Conservation (phyloP, 2,329 filamentous ascomycete genomes). For the Verticillium dahliae region DNA sequence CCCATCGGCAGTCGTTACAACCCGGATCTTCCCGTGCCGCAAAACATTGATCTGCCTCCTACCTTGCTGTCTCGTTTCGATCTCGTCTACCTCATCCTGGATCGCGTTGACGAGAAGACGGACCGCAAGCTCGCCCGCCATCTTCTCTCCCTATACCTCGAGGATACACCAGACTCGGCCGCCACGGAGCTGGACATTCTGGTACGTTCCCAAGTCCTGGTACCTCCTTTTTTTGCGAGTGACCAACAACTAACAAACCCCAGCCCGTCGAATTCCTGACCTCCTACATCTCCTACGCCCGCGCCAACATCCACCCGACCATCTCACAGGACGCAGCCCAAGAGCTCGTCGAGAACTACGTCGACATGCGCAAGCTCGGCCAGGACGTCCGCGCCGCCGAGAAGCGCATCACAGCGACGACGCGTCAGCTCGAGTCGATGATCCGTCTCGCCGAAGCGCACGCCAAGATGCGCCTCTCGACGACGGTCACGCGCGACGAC, state of each 20-base stretch:
- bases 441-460: constrained; percentile 94
- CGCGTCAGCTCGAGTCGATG: constrained; percentile 95
- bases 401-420: constrained; percentile 95
- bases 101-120: constrained; percentile 83
- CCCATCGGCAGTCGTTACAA: constrained; percentile 98
- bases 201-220: constrained; percentile 42
- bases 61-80: constrained; percentile 95
- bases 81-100: constrained; percentile 91
- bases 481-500: constrained; percentile 70
- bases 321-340: constrained; percentile 75
- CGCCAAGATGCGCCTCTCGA: constrained; percentile 89
- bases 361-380: constrained; percentile 91
- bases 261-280: constrained; percentile 93
- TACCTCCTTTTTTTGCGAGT: background rate
- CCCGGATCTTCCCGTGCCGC: constrained; percentile 86
- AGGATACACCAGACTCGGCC: constrained; percentile 86
- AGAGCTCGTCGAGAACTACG: constrained; percentile 80
- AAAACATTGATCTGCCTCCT: constrained; percentile 95
- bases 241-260: constrained; percentile 16
- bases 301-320: constrained; percentile 74
- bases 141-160: constrained; percentile 91
- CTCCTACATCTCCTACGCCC: constrained; percentile 93
- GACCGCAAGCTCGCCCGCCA: constrained; percentile 89
- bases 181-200: constrained; percentile 68
- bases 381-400: constrained; percentile 81